phyloP scores from a whole-genome alignment of 768 basidiomycete species.

The Daedaleopsis sinensis region DNA sequence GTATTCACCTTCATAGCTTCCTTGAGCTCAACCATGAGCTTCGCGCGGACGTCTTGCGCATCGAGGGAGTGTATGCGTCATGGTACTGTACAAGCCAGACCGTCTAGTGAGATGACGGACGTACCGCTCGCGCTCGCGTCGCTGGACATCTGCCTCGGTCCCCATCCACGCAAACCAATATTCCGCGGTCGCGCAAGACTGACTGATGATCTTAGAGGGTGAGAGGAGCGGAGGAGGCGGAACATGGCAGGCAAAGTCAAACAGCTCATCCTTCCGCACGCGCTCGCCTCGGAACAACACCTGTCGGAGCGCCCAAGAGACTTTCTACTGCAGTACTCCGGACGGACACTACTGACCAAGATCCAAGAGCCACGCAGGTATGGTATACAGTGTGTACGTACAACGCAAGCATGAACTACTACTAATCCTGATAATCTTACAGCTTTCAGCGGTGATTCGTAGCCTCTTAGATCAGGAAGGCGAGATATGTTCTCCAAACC shows the following conservation, averaged over 20 bases:
- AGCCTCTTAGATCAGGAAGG: too few relatives aligned
- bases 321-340: not conserved
- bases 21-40: constrained; percentile 58
- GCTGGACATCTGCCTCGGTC: not conserved
- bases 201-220: not conserved
- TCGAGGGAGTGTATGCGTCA: too few relatives aligned
- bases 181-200: not conserved
- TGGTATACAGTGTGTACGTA: too few relatives aligned
- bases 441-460: too few relatives aligned
- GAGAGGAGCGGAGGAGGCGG: not conserved
- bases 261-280: too few relatives aligned
- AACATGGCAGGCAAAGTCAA: not conserved
- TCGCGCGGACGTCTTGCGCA: constrained; percentile 52
- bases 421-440: too few relatives aligned
- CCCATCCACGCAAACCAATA: not conserved
- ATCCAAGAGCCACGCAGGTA: too few relatives aligned
- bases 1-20: constrained; percentile 63
- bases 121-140: not conserved
- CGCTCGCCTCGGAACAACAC: too few relatives aligned
- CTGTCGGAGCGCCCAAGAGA: too few relatives aligned
- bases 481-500: constrained; percentile 20
- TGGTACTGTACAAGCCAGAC: not conserved
- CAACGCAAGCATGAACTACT: too few relatives aligned
- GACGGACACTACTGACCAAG: too few relatives aligned
- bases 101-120: not conserved